Evolutionary conservation across 306 rosid species (phyloP), one percentile per base, ranked within the genome.

Genomic region (Bauhinia variegata): DNA sequence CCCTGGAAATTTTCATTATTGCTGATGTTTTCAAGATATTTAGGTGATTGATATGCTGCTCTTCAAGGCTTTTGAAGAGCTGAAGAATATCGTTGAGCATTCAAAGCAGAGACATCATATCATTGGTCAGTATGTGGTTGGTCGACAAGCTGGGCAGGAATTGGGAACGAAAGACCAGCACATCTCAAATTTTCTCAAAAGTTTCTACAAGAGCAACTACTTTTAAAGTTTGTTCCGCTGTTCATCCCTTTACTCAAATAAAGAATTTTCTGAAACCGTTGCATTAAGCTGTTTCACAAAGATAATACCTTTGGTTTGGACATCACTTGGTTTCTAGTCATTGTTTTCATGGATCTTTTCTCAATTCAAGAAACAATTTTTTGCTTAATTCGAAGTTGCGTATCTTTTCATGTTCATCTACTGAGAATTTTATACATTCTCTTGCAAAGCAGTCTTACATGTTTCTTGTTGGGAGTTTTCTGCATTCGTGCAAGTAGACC

Each of bases 101-200:
- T 86, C 97, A 68, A 90, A 93, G 95, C 97, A 90, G 73, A 88
- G 99, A 70, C 99, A 93, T 77, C 99, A 93, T 78, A 79, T 90
- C 47, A 67, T 93, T 67, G 99, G 99, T 46, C 99, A 85, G 75
- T 93, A 90, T 16, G 97, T 93, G 74, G 83, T 88, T 1, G 89
- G 89, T 66, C 77, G 47, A 1, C 74, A 82, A 11, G 83, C 74
- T 42, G 72, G 70, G 82, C 88, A 79, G 70, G 99, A 93, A 58
- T 60, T 47, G 80, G 82, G 74, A 54, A n/a, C 77, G 5, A 88
- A 90, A 83, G 88, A 89, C 73, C 87, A 77, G 43, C 86, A 76
- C 63, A 44, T 50, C 42, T 88, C 97, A 38, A 31, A 75, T 60
- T 93, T 90, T 69, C 91, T 93, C 59, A 88, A 88, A 67, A 82